These are phyloP conservation scores for Pontederia crassipes DNA, from an alignment of 176 grass and related monocot genomes.

Conservation along the genomic window DNA sequence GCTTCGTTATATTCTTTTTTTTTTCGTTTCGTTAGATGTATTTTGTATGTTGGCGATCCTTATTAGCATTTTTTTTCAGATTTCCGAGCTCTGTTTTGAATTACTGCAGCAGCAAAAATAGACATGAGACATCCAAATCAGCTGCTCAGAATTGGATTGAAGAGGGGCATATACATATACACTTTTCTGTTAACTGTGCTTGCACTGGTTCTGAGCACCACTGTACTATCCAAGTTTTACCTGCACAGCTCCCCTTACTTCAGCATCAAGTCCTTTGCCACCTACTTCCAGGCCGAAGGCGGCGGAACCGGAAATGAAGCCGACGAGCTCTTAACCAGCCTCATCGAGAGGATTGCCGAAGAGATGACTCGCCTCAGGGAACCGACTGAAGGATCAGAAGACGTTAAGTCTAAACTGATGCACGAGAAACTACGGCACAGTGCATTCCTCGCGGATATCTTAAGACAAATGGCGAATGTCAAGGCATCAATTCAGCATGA, in stretches of 20 bases:
- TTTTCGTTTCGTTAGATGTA: too few species aligned
- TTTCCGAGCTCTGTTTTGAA: not conserved
- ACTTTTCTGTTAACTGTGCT: slow-evolving; percentile 22
- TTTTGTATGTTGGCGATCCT: too few species aligned
- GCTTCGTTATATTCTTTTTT: too few species aligned
- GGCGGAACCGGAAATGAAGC: not conserved
- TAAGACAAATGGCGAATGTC: slow-evolving; percentile 15
- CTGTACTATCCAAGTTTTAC: slow-evolving; percentile 24
- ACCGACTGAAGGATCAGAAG: not conserved
- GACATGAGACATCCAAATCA: slow-evolving; percentile 21
- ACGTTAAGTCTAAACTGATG: slow-evolving; percentile 6
- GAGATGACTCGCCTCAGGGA: slow-evolving; percentile 20
- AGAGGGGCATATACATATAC: slow-evolving; percentile 21
- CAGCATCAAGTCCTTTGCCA: slow-evolving; percentile 8
- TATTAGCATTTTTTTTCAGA: too few species aligned
- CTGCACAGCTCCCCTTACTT: slow-evolving; percentile 17
- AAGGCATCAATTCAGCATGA: not conserved
- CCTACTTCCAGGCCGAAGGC: not conserved
- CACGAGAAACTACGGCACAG: slow-evolving; percentile 18
- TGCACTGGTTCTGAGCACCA: slow-evolving; percentile 20
- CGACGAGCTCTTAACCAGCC: slow-evolving; percentile 3
- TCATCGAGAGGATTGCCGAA: slow-evolving; percentile 21
- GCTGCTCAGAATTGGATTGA: slow-evolving; percentile 2
- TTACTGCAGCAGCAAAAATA: not conserved
- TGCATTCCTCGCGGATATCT: slow-evolving; percentile 25